Evolutionary conservation across 1,139 yeast species (phyloP).

Genomic region (Suhomyces chickasaworum): DNA sequence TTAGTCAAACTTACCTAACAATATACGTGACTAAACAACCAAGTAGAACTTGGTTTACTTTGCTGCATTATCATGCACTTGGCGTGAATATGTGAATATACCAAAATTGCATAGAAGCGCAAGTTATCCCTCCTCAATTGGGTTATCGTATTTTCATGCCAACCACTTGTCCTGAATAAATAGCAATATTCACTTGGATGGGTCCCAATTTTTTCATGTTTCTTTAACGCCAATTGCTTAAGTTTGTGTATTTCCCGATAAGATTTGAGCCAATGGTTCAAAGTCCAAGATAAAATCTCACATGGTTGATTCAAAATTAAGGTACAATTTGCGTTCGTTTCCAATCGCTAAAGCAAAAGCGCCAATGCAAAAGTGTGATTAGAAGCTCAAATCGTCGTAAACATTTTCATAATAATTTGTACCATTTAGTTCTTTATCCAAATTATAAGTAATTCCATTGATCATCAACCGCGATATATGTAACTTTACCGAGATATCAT

Average conservation of each 20-base stretch:
- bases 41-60: neutral
- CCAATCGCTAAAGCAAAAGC: too few relatives aligned
- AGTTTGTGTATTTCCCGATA: neutral
- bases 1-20: neutral
- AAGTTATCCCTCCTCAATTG: too few relatives aligned
- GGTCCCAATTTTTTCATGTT: too few relatives aligned
- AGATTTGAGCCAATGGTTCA: neutral
- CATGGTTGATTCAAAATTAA: neutral
- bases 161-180: too few relatives aligned
- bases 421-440: conserved; percentile 46
- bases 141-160: too few relatives aligned
- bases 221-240: too few relatives aligned
- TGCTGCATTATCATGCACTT: neutral
- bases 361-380: too few relatives aligned
- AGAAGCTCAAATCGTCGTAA: conserved; percentile 18
- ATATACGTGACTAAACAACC: neutral
- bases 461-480: conserved; percentile 32
- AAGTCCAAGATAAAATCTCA: neutral
- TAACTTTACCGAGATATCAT: conserved; percentile 31
- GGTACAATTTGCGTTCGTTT: too few relatives aligned
- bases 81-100: neutral
- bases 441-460: conserved; percentile 38
- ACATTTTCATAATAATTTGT: conserved; percentile 39
- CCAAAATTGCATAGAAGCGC: neutral
- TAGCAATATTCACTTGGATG: too few relatives aligned